Evolutionary conservation across 805 yeast species (phyloP), one percentile per base, ranked within the genome.

Genomic region (Ogataea minuta): DNA sequence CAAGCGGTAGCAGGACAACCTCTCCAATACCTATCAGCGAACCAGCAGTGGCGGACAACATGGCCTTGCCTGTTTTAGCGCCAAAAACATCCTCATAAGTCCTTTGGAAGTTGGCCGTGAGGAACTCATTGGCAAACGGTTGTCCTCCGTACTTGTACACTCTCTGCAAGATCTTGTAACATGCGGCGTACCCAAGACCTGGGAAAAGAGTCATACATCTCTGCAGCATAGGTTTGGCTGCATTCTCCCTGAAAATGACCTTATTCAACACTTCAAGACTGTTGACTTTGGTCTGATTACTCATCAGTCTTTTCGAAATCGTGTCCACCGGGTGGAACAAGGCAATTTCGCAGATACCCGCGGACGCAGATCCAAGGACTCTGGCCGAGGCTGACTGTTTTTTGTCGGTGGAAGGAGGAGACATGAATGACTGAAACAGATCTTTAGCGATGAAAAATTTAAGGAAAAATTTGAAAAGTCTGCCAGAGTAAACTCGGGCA

Each of bases 241-340:
- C 95, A 54, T 82, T 79, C 41, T 84, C 84, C 59, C 81, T 79
- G 74, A 93, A 93, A 45, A 93, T 84, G 39, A 93, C 97, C 34
- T 74, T 56, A 73, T 93, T 93, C 53, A 93, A 74, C 63, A 86
- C 85, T 24, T 77, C 45, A 10, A 74, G 56, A 27, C 77, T 71
- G 28, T 84, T 62, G 50, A 91, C 77, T 60, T 70, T 81, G 36
- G 86, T 77, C 51, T 77, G 81, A 68, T 85, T 85, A 24, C 88
- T 79, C 95, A 85, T 85, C 62, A 85, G 75, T 72, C 99, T 84
- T 72, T 93, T 93, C 51, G 99, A 89, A 59, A 89, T 84, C 36
- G 99, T 93, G 68, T 93, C 99, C 25, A 93, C 96, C 14, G 99
- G 99, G 67, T 93, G 99, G 79, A 93, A 93, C 28, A 93, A 95